Evolutionary conservation across 75 land plant genomes (phyloP).

Genomic region (Picea glauca): DNA sequence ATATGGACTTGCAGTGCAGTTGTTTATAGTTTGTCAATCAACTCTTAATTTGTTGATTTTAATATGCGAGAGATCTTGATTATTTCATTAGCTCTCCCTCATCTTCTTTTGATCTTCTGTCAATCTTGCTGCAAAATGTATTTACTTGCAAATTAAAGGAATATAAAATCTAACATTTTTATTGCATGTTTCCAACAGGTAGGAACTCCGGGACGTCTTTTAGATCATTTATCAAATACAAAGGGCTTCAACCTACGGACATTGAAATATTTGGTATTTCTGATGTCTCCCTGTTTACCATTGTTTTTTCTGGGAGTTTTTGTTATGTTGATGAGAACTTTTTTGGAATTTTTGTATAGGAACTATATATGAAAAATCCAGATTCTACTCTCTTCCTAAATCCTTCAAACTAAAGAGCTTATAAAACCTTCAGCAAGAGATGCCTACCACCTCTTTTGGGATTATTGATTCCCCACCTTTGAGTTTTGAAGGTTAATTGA

Average conservation of each 20-base stretch:
- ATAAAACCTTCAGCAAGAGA: too few relatives aligned
- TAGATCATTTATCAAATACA: conserved; percentile 92
- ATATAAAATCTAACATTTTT: conserved; percentile 1
- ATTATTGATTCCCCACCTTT: too few relatives aligned
- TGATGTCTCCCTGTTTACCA: too few relatives aligned
- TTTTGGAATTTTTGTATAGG: too few relatives aligned
- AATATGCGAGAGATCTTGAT: not conserved
- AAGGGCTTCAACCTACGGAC: conserved; percentile 86
- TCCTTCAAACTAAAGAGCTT: too few relatives aligned
- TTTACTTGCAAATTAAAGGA: not conserved
- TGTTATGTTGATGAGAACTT: too few relatives aligned
- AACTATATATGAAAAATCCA: too few relatives aligned
- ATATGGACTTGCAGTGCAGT: not conserved
- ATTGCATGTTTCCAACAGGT: conserved; percentile 39
- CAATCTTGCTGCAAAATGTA: not conserved
- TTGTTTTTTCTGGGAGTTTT: too few relatives aligned
- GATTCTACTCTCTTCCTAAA: too few relatives aligned
- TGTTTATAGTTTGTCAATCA: not conserved
- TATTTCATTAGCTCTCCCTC: not conserved
- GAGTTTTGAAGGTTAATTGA: too few relatives aligned
- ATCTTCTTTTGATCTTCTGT: not conserved
- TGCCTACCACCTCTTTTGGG: too few relatives aligned
- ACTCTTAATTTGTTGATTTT: not conserved
- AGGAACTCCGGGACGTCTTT: conserved; percentile 89
- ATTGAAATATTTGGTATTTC: conserved; percentile 72